Base-by-base conservation (phyloP, 2,329 filamentous ascomycete species). In the Fusarium burgessii region DNA sequence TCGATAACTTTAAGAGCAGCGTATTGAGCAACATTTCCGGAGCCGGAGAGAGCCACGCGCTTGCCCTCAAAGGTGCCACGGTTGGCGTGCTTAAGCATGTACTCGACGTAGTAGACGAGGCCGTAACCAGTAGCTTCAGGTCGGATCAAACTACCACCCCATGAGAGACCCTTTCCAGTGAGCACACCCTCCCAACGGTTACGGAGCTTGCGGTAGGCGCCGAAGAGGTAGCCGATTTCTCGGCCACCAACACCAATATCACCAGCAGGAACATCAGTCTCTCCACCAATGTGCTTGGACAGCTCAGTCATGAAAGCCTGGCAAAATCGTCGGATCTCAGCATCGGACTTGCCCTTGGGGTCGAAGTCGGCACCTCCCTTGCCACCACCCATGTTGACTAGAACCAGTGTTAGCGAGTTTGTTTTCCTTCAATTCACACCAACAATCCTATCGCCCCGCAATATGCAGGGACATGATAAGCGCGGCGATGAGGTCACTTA, bases 361-460 rank as follows among this genome's bases (percentile, higher is more conserved):
- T 98, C 94, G 82, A 99, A 98, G 87, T 98, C 96, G 82, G 95
- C 92, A 79, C 96, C 96, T 85, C 96, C 96, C 88, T 98, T 98
- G 80, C 93, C 96, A 85, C 96, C 96, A 74, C 96, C 96, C 91
- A 99, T 98, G 78, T 78, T 82, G 86, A 82, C 81, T 83, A 60
- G 27, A 23, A 63, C 11, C 42, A 63, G 57, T 59, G 65, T 76
- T 62, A 73, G 68, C 42, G 52, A 71, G 38, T 52, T 29, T 58
- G 50, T 29, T 43, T 23, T 61, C 52, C 27, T 33, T 32, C 33
- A n/a, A 36, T 47, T 35, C 60, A 33, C 35, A 20, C 45, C 43
- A 40, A 38, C 43, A 43, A 38, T 54, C 52, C 55, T 36, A 27
- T 51, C 40, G 45, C 50, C 64, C 68, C 63, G n/a, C 63, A 58